phyloP scores from a whole-genome alignment of 139 green algal genomes.

The Coelastrella sp. region DNA sequence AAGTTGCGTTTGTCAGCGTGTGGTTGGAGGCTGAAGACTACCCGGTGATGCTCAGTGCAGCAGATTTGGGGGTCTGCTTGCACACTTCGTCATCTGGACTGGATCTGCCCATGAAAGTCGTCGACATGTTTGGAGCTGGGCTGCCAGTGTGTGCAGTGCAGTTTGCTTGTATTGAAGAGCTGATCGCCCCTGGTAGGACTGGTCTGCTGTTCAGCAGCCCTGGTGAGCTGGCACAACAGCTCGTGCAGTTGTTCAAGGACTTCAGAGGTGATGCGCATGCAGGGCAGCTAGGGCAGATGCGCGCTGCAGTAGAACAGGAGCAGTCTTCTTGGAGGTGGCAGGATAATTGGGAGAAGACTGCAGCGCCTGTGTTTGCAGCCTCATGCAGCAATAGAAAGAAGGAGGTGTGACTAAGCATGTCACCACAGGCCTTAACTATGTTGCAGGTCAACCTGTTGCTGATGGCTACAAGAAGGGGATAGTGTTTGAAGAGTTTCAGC shows the following conservation, averaged over 20 bases:
- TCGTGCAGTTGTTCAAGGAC: conserved; percentile 68
- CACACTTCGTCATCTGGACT: conserved; percentile 92
- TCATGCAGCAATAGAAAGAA: neutral
- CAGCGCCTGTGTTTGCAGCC: conserved; percentile 53
- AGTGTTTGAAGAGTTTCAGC: too few species aligned
- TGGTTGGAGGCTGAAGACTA: conserved; percentile 96
- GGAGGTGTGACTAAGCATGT: too few species aligned
- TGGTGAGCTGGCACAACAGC: conserved; percentile 71
- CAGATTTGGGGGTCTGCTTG: conserved; percentile 94
- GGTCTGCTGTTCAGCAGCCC: conserved; percentile 84
- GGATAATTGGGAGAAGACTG: conserved; percentile 57
- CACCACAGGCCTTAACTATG: too few species aligned
- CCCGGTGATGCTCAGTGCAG: conserved; percentile 86
- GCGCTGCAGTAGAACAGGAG: conserved; percentile 17
- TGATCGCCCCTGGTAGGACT: conserved; percentile 80
- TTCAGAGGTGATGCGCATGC: conserved; percentile 39
- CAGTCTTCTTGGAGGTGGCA: conserved; percentile 53
- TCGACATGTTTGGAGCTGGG: conserved; percentile 97
- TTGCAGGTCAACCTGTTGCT: too few species aligned
- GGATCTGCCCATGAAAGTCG: conserved; percentile 99
- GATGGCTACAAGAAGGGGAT: too few species aligned
- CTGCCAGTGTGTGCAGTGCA: conserved; percentile 88
- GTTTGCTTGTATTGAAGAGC: conserved; percentile 90
- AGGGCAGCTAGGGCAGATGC: conserved; percentile 34
- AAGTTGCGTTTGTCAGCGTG: conserved; percentile 85